Conservation (phyloP, 345 rosid genomes). For the Rhizophora mangle region DNA sequence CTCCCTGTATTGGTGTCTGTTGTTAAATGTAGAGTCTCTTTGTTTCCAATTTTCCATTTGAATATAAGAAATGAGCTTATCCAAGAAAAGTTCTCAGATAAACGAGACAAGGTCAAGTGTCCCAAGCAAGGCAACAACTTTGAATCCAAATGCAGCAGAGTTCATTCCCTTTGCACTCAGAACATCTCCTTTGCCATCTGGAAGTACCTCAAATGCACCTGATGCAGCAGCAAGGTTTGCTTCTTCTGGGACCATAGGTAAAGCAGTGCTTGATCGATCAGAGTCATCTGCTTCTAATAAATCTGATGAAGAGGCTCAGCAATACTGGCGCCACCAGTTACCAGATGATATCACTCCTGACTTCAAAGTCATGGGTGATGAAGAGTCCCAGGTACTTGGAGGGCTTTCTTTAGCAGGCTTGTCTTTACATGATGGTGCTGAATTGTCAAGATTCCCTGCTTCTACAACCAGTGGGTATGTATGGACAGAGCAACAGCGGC, state of each 20-base stretch:
- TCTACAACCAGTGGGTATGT: conserved; percentile 48
- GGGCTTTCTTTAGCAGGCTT: conserved; percentile 68
- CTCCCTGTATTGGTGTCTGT: conserved; percentile 3
- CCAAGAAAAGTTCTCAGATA: conserved; percentile 65
- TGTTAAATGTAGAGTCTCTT: conserved; percentile 29
- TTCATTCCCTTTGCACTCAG: conserved; percentile 78
- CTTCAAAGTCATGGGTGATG: conserved; percentile 74
- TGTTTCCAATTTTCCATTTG: conserved; percentile 26
- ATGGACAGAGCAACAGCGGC: conserved; percentile 47
- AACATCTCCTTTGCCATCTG: conserved; percentile 48
- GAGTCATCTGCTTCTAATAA: conserved; percentile 71
- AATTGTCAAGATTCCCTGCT: conserved; percentile 50
- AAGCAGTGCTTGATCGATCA: conserved; percentile 63
- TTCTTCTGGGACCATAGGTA: conserved; percentile 53
- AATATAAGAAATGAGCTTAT: conserved; percentile 71
- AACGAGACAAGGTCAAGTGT: conserved; percentile 52
- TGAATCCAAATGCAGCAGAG: conserved; percentile 97
- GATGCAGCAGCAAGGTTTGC: conserved; percentile 46
- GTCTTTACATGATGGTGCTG: conserved; percentile 59
- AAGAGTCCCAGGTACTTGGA: conserved; percentile 58
- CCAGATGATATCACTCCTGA: conserved; percentile 98
- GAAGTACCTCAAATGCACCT: conserved; percentile 37
- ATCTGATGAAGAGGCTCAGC: conserved; percentile 92
- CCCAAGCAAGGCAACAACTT: conserved; percentile 56
- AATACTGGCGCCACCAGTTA: conserved; percentile 88